Base-by-base conservation (phyloP, 441 rosid genomes). In the Pelargonium fulgidum region DNA sequence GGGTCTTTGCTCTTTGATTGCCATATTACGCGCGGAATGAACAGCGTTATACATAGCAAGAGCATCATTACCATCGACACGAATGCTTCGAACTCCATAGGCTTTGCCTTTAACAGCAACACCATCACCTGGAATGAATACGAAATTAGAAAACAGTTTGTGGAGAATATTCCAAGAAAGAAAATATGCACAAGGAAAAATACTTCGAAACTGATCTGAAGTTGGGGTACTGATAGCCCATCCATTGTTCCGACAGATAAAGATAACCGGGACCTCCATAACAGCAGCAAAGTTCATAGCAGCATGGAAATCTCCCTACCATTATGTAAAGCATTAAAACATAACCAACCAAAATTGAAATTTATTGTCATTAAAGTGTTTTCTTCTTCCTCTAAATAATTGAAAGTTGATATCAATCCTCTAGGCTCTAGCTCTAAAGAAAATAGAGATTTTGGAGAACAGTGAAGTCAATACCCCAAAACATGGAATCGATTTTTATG, bases 261-360 rank as follows among this genome's bases (percentile, higher is more conserved):
- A 88, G 44, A 86, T 69, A 0, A 90, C 86, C 0, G 96, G 96
- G 48, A 90, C 85, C 72, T 86, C 90, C 85, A 75, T 61, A 3
- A 90, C 96, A 4, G 96, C 93, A 45, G 90, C 96, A 11, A 88
- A 90, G 77, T 90, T 90, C 78, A 90, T 41, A 41, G 83, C 90
- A n/a, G 96, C 96, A 68, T 90, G 96, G 71, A 90, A 90, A 78
- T 90, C 93, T 68, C 96, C 96, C 61, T 54, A 54, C 56, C 56
- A 50, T 50, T 50, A 50, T 0, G 56, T n/a, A 4, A 50, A 50
- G 20, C 61, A 54, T 16, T 5, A 54, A 6, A 54, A 4, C 0
- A 54, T 54, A 54, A 54, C 10, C 58, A 3, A 14, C 58, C 61
- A 54, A 54, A 54, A 54, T 19, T 14, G 61, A 14, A 22, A 5